Conservation (phyloP, 345 rosid genomes). For the Mallotus nudiflorus region DNA sequence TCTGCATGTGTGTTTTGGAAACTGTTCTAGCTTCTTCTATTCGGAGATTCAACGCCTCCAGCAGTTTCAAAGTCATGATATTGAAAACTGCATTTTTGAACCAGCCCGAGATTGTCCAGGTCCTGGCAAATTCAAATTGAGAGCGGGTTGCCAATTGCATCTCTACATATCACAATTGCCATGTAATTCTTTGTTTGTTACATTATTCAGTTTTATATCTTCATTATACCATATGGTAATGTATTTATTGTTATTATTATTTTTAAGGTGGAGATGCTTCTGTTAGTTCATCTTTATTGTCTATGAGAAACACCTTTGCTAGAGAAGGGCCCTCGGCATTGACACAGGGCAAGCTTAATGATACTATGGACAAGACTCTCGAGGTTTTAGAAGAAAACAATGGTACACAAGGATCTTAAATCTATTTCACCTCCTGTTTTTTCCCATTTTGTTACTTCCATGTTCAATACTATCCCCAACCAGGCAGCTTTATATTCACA, state of each 20-base stretch:
- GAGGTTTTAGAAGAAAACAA: slow-evolving; percentile 20
- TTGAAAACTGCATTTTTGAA: slow-evolving; percentile 36
- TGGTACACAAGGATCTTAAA: slow-evolving; percentile 22
- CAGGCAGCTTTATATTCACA: too few species aligned
- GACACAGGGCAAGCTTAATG: slow-evolving; percentile 16
- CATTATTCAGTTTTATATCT: neutral
- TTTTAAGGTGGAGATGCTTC: slow-evolving; percentile 71
- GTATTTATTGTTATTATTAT: slow-evolving; percentile 5
- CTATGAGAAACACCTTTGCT: slow-evolving; percentile 33
- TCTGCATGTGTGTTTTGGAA: slow-evolving; percentile 2
- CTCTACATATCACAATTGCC: slow-evolving; percentile 88
- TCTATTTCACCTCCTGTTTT: slow-evolving; percentile 2
- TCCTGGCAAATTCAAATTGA: slow-evolving; percentile 45
- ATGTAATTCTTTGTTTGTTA: slow-evolving; percentile 50
- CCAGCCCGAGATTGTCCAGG: slow-evolving; percentile 30
- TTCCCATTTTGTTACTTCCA: neutral
- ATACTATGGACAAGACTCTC: slow-evolving; percentile 11
- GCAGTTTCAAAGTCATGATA: slow-evolving; percentile 26
- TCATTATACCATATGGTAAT: neutral
- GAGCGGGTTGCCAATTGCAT: slow-evolving; percentile 67
- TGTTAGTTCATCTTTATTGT: slow-evolving; percentile 35
- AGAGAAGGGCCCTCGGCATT: slow-evolving; percentile 23
- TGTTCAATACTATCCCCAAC: too few species aligned
- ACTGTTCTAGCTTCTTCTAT: slow-evolving; percentile 61
- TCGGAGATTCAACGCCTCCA: slow-evolving; percentile 51